Percentiles rank a stretch among this genome's conserved stretches.
Evolutionary conservation across 2,329 filamentous ascomycete species (phyloP).

Genomic region (Diaporthe australafricana): DNA sequence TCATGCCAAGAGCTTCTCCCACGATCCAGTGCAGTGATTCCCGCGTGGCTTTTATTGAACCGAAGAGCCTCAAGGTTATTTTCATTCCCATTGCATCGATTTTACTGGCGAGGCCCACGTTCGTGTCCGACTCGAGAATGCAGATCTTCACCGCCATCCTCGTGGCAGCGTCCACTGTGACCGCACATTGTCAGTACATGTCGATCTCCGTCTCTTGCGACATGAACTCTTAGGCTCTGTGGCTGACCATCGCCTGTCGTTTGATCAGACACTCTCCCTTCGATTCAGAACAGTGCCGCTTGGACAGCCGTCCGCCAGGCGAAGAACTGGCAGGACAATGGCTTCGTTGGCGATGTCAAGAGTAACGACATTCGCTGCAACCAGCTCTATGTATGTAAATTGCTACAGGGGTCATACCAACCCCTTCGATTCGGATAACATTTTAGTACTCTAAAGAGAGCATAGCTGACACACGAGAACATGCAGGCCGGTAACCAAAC

Average conservation of each 20-base stretch:
- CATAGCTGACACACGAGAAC: not conserved
- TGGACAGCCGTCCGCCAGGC: constrained; percentile 42
- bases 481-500: constrained; percentile 39
- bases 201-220: no score
- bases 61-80: constrained; percentile 25
- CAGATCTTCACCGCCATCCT: constrained; percentile 39
- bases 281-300: constrained; percentile 32
- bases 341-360: constrained; percentile 43
- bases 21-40: constrained; percentile 11
- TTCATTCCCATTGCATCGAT: not conserved
- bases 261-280: constrained; percentile 40
- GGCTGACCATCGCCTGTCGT: not conserved
- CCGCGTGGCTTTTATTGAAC: constrained; percentile 27
- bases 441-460: not conserved
- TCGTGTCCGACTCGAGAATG: constrained; percentile 36
- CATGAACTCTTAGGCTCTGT: no score
- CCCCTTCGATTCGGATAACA: not conserved
- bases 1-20: not conserved
- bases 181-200: constrained; percentile 43
- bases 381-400: constrained; percentile 37
- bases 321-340: constrained; percentile 42
- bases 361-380: constrained; percentile 46
- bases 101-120: not conserved
- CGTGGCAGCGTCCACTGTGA: constrained; percentile 40
- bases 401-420: not conserved